phyloP scores from a whole-genome alignment of 2,329 filamentous ascomycete genomes.

The Chaetomiaceae sp. region DNA sequence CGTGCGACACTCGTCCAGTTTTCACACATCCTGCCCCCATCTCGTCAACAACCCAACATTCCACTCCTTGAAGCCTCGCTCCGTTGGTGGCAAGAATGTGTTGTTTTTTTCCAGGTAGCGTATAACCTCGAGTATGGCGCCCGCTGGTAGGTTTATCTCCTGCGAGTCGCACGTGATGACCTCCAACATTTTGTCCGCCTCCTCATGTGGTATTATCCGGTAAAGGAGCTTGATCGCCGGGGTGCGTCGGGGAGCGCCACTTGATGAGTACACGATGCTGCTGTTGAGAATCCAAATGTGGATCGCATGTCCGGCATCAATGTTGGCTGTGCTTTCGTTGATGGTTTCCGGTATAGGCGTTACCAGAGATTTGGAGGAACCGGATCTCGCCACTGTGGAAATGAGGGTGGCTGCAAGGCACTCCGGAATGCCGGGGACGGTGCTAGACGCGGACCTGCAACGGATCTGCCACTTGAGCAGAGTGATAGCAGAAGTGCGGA shows the following conservation, averaged over 20 bases:
- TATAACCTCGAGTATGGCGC: slow-evolving; percentile 44
- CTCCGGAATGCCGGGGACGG: slow-evolving; percentile 39
- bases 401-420: slow-evolving; percentile 51
- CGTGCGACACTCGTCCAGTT: no score
- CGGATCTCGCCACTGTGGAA: slow-evolving; percentile 51
- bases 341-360: slow-evolving; percentile 33
- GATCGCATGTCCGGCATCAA: slow-evolving; percentile 29
- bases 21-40: slow-evolving; percentile 30
- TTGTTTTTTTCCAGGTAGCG: slow-evolving; percentile 45
- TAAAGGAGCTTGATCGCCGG: slow-evolving; percentile 52
- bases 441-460: slow-evolving; percentile 32
- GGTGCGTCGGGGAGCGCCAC: slow-evolving; percentile 19
- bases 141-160: slow-evolving; percentile 50
- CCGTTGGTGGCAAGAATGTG: slow-evolving; percentile 47
- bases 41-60: slow-evolving; percentile 58
- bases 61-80: slow-evolving; percentile 61
- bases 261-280: slow-evolving; percentile 49
- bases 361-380: slow-evolving; percentile 53
- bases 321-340: not conserved
- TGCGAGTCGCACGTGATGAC: slow-evolving; percentile 52
- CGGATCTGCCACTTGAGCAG: slow-evolving; percentile 55
- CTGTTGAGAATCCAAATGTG: slow-evolving; percentile 54
- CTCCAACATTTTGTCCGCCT: slow-evolving; percentile 47
- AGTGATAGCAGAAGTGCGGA: slow-evolving; percentile 41
- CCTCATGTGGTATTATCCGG: slow-evolving; percentile 36